Base-by-base conservation (phyloP, 441 rosid species). In the Rhodomyrtus psidioides region DNA sequence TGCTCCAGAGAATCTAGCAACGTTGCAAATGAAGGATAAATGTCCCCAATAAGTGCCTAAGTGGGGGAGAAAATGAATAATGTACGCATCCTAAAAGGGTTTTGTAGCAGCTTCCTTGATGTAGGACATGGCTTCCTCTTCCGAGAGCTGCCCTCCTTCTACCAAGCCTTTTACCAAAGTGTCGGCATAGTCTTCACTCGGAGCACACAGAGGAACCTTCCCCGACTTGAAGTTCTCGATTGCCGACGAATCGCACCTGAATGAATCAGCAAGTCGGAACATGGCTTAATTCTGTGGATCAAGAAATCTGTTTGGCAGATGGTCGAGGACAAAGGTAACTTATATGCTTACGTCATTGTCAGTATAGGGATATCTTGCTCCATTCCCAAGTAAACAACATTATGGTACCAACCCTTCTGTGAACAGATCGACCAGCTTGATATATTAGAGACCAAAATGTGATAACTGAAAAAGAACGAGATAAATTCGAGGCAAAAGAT, bases 321-420 rank as follows among this genome's bases (percentile, higher is more conserved):
- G 21, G 76, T 34, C 76, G n/a, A 34, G 7, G 39, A 54, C 59
- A 9, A 8, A 53, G 82, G 28, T 83, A 23, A 4, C 19, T 54
- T 65, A 59, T 53, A 44, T 49, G 70, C 96, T 5, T 91, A 94
- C 99, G 98, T 96, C 95, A 95, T 96, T 57, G 99, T 93, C 83
- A 97, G 88, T 79, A 97, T 89, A 27, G 99, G 96, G 57, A 94
- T 84, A 84, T 85, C 91, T 2, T 60, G 24, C 88, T 94, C 92
- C 92, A 90, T 92, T 81, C 98, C 99, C 89, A 97, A 81, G 94
- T 88, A 94, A 82, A 95, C 92, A 21, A 95, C 94, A 54, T 93
- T 93, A 75, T 86, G 90, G 90, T 97, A 97, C 98, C 98, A 92
- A 46, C 95, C 92, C 46, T 28, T 82, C 98, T 96, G 98, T 91